Evolutionary conservation across 75 land plant species (phyloP).

Genomic region (Selaginella tamariscina): DNA sequence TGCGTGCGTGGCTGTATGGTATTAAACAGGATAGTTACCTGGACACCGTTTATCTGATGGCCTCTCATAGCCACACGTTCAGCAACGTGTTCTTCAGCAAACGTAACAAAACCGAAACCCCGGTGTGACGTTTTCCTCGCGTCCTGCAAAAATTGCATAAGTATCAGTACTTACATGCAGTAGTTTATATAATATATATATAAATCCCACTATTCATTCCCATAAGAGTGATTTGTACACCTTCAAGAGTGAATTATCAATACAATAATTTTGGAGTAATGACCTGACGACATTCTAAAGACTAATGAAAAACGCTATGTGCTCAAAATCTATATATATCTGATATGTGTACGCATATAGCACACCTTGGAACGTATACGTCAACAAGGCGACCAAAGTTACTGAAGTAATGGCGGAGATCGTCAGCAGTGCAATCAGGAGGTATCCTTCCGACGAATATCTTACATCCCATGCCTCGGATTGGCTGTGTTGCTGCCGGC

Average conservation of each 20-base stretch:
- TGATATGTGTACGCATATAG: too few species aligned
- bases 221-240: not conserved
- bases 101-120: conserved; percentile 99
- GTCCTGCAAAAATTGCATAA: conserved; percentile 63
- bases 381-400: conserved; percentile 86
- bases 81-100: conserved; percentile 91
- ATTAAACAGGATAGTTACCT: conserved; percentile 31
- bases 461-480: conserved; percentile 58
- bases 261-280: too few species aligned
- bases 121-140: conserved; percentile 84
- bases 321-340: too few species aligned
- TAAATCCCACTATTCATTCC: not conserved
- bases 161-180: too few species aligned
- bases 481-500: conserved; percentile 18
- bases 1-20: not conserved
- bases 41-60: conserved; percentile 85
- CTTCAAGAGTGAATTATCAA: not conserved
- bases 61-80: conserved; percentile 80
- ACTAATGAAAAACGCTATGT: too few species aligned
- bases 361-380: conserved; percentile 95
- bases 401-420: conserved; percentile 72
- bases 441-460: conserved; percentile 96
- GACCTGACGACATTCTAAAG: too few species aligned
- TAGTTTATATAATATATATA: too few species aligned
- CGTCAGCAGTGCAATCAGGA: conserved; percentile 82